Evolutionary conservation across 164 flowering plant species (phyloP).

Genomic region (Kingdonia uniflora): DNA sequence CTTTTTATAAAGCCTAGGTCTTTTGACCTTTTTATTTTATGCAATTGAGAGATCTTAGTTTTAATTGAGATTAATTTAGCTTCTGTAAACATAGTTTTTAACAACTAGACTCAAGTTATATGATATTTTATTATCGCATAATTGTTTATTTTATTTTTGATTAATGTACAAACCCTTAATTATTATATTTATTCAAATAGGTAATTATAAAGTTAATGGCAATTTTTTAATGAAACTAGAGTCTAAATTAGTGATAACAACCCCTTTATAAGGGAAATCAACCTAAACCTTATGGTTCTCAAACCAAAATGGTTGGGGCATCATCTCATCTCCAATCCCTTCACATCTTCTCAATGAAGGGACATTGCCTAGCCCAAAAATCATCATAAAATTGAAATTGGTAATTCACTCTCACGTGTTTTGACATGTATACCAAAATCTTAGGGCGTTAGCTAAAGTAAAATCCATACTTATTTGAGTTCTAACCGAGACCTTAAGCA

Average conservation of each 20-base stretch:
- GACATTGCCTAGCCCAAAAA: slow-evolving; percentile 26
- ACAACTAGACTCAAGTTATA: too few species aligned
- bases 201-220: background rate
- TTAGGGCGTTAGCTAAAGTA: slow-evolving; percentile 42
- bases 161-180: background rate
- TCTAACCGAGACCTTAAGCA: slow-evolving; percentile 32
- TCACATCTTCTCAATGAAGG: slow-evolving; percentile 28
- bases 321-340: slow-evolving; percentile 23
- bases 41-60: too few species aligned
- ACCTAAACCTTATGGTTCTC: background rate
- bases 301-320: too few species aligned
- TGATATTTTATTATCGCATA: too few species aligned
- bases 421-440: slow-evolving; percentile 36
- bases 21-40: too few species aligned
- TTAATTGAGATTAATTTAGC: too few species aligned
- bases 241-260: background rate
- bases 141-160: too few species aligned
- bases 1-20: too few species aligned
- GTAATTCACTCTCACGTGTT: slow-evolving; percentile 48
- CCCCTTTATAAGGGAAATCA: slow-evolving; percentile 1
- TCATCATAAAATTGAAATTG: slow-evolving; percentile 58
- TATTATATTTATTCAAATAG: too few species aligned
- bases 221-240: background rate
- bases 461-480: slow-evolving; percentile 35
- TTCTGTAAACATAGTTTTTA: too few species aligned